Conservation (phyloP, 2,329 filamentous ascomycete species). For the Cladosporium sp. region DNA sequence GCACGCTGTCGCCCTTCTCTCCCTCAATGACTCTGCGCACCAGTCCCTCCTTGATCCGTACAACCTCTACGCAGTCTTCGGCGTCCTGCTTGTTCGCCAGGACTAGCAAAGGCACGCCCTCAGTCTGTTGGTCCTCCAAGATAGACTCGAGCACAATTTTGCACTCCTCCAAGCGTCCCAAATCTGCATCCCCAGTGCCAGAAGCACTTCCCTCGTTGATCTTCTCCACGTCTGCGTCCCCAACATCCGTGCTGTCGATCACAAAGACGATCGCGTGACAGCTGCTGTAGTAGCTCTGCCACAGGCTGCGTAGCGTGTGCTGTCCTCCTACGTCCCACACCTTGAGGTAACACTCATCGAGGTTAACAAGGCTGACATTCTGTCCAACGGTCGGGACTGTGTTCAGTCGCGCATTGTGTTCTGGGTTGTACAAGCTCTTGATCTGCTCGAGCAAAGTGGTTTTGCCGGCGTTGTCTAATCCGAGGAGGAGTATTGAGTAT, state of each 20-base stretch:
- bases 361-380: conserved; percentile 87
- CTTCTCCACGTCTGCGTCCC: conserved; percentile 70
- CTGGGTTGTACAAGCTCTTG: conserved; percentile 77
- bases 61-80: conserved; percentile 96
- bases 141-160: conserved; percentile 86
- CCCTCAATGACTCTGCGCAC: conserved; percentile 96
- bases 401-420: conserved; percentile 67
- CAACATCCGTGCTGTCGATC: conserved; percentile 91
- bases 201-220: conserved; percentile 35
- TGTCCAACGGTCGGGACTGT: conserved; percentile 97
- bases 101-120: conserved; percentile 87
- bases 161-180: conserved; percentile 79
- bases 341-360: conserved; percentile 95
- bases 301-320: conserved; percentile 80
- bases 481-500: conserved; percentile 95
- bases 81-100: conserved; percentile 97
- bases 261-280: conserved; percentile 98
- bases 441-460: conserved; percentile 97
- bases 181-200: conserved; percentile 22
- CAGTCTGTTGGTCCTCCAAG: conserved; percentile 80
- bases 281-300: conserved; percentile 92
- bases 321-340: conserved; percentile 98
- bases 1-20: conserved; percentile 79
- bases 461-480: conserved; percentile 97
- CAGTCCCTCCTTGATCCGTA: conserved; percentile 93